Base-by-base conservation (phyloP, 192 early-diverging fungal genomes). In the Linderina pennispora region DNA sequence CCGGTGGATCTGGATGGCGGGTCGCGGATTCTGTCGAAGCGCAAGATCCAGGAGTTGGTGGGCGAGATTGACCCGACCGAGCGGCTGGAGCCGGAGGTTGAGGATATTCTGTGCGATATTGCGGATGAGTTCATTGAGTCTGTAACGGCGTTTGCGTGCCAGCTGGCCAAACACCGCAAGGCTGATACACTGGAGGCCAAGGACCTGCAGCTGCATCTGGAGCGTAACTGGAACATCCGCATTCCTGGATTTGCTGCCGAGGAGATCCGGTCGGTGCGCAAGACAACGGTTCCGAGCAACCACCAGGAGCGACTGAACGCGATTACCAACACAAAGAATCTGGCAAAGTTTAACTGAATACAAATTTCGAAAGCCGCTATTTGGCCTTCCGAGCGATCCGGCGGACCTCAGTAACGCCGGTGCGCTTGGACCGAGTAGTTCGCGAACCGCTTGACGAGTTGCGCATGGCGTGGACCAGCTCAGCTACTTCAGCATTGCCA, bases 41-140 rank as follows among this genome's bases (percentile, higher is more conserved):
- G 87, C 37, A 89, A 86, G 64, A 80, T 93, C 58, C 83, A 88
- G 43, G 86, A 93, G 55, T 67, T 93, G 23, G 84, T 91, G n/a
- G 80, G 77, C 23, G 84, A 89, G 45, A 85, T 93, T 17, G 90
- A 91, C 60, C 80, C 84, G 8, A 77, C 64, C 14, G 87, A 87
- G 50, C 74, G 84, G 28, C 52, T 90, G 33, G 87, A 93, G 26
- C 82, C 81, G 10, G 86, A 86, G 50, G 90, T 93, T 10, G 87
- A 90, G 53, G 84, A 92, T 45, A 83, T 93, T 44, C 51, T 93
- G 25, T 74, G 90, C 46, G 86, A 90, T 45, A 76, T 91, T 28
- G 87, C 89, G 0, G 87, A 90, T 50, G 85, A 91, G 46, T 93
- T 93, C 60, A 88, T 93, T 43, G 84, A 90, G 44, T 84, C 85